These are phyloP conservation scores for Leccinum pachyderme DNA, from an alignment of 1,284 basidiomycete genomes.

Conservation along the genomic window DNA sequence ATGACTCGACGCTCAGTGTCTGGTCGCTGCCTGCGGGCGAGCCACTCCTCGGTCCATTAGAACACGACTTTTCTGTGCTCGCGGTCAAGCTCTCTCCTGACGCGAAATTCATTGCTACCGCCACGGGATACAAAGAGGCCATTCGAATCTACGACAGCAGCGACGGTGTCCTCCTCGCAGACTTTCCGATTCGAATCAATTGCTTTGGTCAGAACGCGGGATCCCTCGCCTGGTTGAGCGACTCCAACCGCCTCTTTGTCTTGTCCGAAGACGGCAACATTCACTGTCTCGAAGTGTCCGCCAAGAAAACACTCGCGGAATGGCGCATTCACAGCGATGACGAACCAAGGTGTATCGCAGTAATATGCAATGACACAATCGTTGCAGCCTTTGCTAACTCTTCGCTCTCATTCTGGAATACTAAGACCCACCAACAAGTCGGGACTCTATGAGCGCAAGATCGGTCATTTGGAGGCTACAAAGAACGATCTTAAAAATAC, in stretches of 20 bases:
- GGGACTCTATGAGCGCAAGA: background rate
- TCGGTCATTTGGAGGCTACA: accelerated
- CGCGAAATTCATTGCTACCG: background rate
- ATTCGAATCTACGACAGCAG: background rate
- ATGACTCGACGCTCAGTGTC: background rate
- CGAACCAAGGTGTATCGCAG: accelerated
- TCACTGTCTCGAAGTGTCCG: too few relatives aligned
- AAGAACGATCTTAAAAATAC: background rate
- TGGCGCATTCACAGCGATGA: too few relatives aligned
- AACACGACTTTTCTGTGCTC: accelerated
- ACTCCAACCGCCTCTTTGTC: too few relatives aligned
- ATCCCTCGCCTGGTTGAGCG: too few relatives aligned
- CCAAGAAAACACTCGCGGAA: too few relatives aligned
- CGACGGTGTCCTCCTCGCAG: background rate
- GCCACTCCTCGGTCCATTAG: background rate
- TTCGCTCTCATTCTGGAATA: too few relatives aligned
- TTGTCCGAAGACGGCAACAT: too few relatives aligned
- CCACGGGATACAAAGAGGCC: too few relatives aligned
- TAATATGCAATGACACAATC: too few relatives aligned
- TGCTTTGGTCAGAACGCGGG: too few relatives aligned
- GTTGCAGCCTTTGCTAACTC: too few relatives aligned
- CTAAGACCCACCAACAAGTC: too few relatives aligned
- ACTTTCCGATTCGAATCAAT: background rate
- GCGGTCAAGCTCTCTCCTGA: background rate
- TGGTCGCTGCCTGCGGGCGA: background rate